Conservation (phyloP, 371 early-diverging fungal genomes). For the Mucor lusitanicus region DNA sequence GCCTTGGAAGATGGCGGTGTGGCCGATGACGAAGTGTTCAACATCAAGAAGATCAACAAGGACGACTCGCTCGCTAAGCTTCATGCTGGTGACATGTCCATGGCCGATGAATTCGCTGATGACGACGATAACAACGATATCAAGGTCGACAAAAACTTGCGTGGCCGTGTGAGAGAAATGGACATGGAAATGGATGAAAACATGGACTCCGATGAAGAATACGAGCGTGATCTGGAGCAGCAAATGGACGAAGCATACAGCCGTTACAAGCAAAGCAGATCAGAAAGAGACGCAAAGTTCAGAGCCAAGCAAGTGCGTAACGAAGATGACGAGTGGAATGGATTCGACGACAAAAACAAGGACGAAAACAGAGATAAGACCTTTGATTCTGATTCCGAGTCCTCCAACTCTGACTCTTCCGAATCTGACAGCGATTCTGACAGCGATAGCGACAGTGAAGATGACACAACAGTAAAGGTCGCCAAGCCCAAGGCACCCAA, state of each 20-base stretch:
- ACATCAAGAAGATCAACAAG: constrained; percentile 57
- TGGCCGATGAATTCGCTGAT: constrained; percentile 52
- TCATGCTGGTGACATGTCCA: constrained; percentile 58
- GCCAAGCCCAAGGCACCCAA: constrained; percentile 16
- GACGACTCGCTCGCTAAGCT: constrained; percentile 50
- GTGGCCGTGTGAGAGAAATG: constrained; percentile 37
- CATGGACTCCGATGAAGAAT: constrained; percentile 42
- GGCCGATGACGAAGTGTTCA: constrained; percentile 63
- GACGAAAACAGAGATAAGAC: constrained; percentile 34
- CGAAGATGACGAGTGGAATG: constrained; percentile 72
- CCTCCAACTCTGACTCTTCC: constrained; percentile 22
- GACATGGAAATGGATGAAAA: constrained; percentile 43
- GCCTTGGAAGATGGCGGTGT: constrained; percentile 76
- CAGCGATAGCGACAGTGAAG: constrained; percentile 36
- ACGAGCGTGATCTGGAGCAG: constrained; percentile 62
- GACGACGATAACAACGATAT: constrained; percentile 43
- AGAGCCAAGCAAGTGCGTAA: constrained; percentile 68
- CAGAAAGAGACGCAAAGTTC: constrained; percentile 76
- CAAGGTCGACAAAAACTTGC: constrained; percentile 31
- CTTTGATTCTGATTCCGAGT: constrained; percentile 27
- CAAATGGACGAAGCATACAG: constrained; percentile 79
- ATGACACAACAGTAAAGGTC: constrained; percentile 35
- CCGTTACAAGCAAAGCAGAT: constrained; percentile 69
- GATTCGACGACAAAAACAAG: constrained; percentile 62
- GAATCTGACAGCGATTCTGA: constrained; percentile 21